Evolutionary conservation across 805 yeast genomes (phyloP).

Genomic region (Barnettozyma botsteinii): DNA sequence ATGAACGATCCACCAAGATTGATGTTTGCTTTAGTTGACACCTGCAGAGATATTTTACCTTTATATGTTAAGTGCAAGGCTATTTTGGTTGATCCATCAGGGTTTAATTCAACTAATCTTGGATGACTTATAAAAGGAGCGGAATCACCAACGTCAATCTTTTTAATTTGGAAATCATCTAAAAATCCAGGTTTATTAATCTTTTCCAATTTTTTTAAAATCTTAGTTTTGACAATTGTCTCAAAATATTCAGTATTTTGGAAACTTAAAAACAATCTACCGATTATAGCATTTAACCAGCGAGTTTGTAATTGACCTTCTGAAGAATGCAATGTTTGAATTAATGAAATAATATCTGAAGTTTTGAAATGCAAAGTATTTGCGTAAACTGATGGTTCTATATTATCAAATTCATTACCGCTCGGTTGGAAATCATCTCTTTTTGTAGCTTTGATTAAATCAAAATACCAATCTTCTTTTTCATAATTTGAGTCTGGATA

Average conservation of each 20-base stretch:
- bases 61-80: constrained; percentile 58
- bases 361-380: constrained; percentile 68
- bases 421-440: constrained; percentile 22
- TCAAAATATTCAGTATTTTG: constrained; percentile 68
- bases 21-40: constrained; percentile 74
- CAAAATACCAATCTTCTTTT: constrained; percentile 93
- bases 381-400: constrained; percentile 64
- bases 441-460: constrained; percentile 72
- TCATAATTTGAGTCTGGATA: constrained; percentile 74
- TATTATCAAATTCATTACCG: constrained; percentile 24
- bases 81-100: constrained; percentile 71
- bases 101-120: constrained; percentile 56
- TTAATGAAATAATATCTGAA: constrained; percentile 62
- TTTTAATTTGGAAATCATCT: constrained; percentile 71
- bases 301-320: constrained; percentile 78
- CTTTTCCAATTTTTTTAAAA: constrained; percentile 68
- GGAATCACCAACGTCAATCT: constrained; percentile 68
- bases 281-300: constrained; percentile 87
- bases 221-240: constrained; percentile 47
- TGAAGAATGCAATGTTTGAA: constrained; percentile 72
- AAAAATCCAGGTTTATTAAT: constrained; percentile 84
- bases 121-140: constrained; percentile 81
- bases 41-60: constrained; percentile 71
- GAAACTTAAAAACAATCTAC: constrained; percentile 72
- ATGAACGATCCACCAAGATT: constrained; percentile 73